Evolutionary conservation across 2,329 filamentous ascomycete species (phyloP), one percentile per base, ranked within the genome.

Genomic region (Emmonsiellopsis sp.): DNA sequence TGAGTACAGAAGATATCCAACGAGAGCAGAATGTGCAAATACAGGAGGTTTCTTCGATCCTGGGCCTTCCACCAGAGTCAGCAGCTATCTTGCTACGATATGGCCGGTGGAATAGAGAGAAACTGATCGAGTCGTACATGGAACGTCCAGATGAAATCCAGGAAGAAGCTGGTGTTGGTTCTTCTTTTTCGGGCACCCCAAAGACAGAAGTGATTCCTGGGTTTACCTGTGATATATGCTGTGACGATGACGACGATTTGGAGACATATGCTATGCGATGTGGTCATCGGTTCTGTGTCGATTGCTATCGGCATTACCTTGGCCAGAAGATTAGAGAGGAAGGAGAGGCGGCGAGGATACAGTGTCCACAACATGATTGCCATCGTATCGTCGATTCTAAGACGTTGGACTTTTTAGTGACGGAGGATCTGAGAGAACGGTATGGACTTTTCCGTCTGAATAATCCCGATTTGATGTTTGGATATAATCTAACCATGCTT

Each of bases 181-280:
- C 84, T 52, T 82, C 77, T 56, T 76, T 80, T n/a, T 72, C 74
- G 1, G 74, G 74, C 9, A 77, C 79, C 9, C 86, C 88, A 2
- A 84, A 81, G 63, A 78, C 94, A 3, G 81, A 91, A 66, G 74
- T 77, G 13, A 74, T 92, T 14, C 77, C 82, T 11, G 89, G 84
- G 7, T 98, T 98, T 68, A 77, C 81, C 62, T 98, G 93, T 72
- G 90, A 95, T 57, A 98, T 98, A 59, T 98, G 93, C 74, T 97
- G 87, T 69, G 91, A 97, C 64, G 93, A 98, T 59, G 86, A 81
- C 17, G 77, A 83, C 0, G 83, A 81, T 1, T 73, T 96, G 17
- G 70, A 88, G 67, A 90, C 88, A 2, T 97, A 96, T 71, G 89
- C 92, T 31, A 88, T 98, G 81, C 95, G 88, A 65, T 98, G 93